Evolutionary conservation across 208 protist genomes (phyloP).

Genomic region (Herpetomonas muscarum): DNA sequence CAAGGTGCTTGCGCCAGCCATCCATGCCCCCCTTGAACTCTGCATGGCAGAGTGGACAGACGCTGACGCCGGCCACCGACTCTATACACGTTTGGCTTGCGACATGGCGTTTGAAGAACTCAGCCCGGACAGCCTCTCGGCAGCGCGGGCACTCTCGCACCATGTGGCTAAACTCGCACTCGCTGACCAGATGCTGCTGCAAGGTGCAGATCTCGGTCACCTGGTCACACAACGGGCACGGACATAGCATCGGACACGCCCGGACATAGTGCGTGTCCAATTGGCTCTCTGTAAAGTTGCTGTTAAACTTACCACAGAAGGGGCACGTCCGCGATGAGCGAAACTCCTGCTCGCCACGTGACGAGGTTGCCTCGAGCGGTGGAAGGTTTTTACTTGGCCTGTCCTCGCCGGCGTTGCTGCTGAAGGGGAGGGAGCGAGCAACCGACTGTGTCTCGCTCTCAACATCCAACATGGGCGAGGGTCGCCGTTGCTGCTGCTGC

Average conservation of each 20-base stretch:
- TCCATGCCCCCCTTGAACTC: conserved; percentile 58
- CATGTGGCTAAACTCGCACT: conserved; percentile 68
- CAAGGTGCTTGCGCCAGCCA: conserved; percentile 79
- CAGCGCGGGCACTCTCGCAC: conserved; percentile 89
- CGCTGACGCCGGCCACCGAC: conserved; percentile 51
- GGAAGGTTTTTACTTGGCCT: background rate
- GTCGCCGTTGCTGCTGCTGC: background rate
- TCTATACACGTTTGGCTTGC: conserved; percentile 63
- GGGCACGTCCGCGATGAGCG: conserved; percentile 59
- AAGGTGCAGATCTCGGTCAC: conserved; percentile 88
- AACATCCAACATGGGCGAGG: no score
- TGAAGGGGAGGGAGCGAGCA: background rate
- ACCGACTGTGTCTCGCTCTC: background rate
- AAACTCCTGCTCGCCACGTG: conserved; percentile 20
- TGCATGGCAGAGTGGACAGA: conserved; percentile 85
- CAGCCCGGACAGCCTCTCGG: conserved; percentile 74
- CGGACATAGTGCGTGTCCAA: conserved; percentile 86
- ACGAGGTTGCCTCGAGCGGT: background rate
- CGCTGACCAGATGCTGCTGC: conserved; percentile 83
- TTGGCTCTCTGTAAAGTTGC: conserved; percentile 57
- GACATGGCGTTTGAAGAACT: conserved; percentile 75
- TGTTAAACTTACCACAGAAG: conserved; percentile 82
- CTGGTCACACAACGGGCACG: conserved; percentile 88
- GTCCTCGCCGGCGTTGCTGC: background rate
- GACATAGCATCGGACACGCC: conserved; percentile 88